Percentiles rank a stretch among this genome's conserved stretches.
Conservation (phyloP, 306 rosid genomes). For the Fragaria nilgerrensis region DNA sequence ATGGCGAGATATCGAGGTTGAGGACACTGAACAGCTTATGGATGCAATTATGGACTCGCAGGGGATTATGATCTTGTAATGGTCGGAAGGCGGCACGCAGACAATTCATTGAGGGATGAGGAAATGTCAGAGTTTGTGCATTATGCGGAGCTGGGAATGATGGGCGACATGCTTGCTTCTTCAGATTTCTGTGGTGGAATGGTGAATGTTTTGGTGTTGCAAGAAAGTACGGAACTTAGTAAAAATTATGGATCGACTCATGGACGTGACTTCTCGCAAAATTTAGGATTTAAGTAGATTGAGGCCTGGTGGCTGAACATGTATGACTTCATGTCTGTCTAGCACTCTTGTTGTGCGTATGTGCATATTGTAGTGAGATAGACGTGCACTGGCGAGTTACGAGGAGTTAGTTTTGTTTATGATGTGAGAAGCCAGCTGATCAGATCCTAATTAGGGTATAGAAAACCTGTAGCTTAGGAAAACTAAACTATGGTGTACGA, state of each 20-base stretch:
- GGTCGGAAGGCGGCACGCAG: constrained; percentile 39
- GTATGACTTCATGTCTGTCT: not conserved
- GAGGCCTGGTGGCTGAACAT: not conserved
- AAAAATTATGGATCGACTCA: not conserved
- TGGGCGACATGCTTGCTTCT: constrained; percentile 54
- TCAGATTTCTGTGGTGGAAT: constrained; percentile 37
- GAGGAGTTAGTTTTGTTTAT: not conserved
- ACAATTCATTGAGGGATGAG: constrained; percentile 19
- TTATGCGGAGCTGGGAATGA: constrained; percentile 43
- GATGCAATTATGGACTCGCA: constrained; percentile 25
- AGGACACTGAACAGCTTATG: constrained; percentile 25
- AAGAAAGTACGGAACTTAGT: constrained; percentile 12
- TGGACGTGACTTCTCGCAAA: not conserved
- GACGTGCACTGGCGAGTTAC: not conserved
- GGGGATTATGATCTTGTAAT: constrained; percentile 37
- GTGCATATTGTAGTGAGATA: not conserved
- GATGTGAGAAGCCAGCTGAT: not conserved
- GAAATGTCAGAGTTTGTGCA: constrained; percentile 49
- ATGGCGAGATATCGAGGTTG: constrained; percentile 33
- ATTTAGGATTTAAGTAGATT: not conserved
- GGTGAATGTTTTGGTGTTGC: constrained; percentile 42
- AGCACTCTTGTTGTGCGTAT: not conserved
- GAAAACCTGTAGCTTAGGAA: not conserved
- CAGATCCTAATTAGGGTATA: not conserved
- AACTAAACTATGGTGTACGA: not conserved